Conservation (phyloP, 257 asterid genomes). For the Jacaranda mimosifolia region DNA sequence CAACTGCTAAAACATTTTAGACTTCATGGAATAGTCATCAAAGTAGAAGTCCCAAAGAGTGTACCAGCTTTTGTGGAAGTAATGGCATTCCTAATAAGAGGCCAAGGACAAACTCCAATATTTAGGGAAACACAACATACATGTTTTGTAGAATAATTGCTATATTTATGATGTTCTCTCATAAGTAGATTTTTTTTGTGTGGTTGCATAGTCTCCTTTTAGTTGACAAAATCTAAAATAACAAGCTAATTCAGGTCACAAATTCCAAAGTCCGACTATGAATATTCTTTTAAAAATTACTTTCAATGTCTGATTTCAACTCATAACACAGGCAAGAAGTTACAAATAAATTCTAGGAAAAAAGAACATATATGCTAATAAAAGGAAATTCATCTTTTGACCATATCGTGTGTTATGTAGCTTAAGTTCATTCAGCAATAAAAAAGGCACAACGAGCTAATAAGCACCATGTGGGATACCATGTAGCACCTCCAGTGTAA, state of each 20-base stretch:
- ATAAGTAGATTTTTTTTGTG: too few relatives aligned
- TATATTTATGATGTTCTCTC: too few relatives aligned
- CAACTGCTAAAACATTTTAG: neutral
- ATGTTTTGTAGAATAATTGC: neutral
- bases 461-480: neutral
- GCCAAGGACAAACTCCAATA: neutral
- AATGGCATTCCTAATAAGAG: neutral
- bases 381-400: slow-evolving; percentile 20
- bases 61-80: too few relatives aligned
- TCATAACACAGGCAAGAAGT: neutral
- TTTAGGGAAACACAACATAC: neutral
- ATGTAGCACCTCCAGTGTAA: slow-evolving; percentile 12
- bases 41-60: too few relatives aligned
- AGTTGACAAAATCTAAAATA: neutral
- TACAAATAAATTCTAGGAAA: neutral
- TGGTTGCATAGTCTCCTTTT: neutral
- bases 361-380: neutral
- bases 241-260: neutral
- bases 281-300: neutral
- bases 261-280: neutral
- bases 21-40: too few relatives aligned
- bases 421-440: slow-evolving; percentile 14
- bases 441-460: neutral
- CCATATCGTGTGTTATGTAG: slow-evolving; percentile 1
- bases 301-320: neutral